Base-by-base conservation (phyloP, 2,329 filamentous ascomycete genomes). In the Setomelanomma holmii region DNA sequence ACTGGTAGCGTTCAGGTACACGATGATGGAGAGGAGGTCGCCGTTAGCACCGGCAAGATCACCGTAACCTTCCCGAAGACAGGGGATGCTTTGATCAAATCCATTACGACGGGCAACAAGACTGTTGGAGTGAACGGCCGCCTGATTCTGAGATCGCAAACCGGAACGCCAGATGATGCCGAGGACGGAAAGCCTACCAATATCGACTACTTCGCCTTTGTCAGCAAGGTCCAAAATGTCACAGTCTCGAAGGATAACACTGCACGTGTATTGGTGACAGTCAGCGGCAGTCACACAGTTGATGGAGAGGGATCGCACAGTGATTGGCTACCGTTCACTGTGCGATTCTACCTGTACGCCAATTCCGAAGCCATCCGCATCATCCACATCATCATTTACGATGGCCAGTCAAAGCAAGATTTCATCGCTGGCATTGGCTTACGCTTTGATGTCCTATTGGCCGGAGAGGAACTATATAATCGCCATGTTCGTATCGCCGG, bases 261-360 rank as follows among this genome's bases (percentile, higher is more conserved):
- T 3, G 72, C 76, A 1, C 80, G 79, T 21, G 73, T 80, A 5
- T 64, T 86, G 0, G 78, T 86, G 14, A 84, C 75, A 1, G 66
- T 78, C 4, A 64, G 71, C 14, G 76, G 76, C n/a, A 71, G 68
- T 17, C 76, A 79, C 22, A 50, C 65, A 7, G 51, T 45, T 55
- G 56, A 47, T 54, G 64, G 17, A 64, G 69, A 7, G 57, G 50
- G 51, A 19, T 38, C 49, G 3, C 79, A 80, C 46, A 73, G 69
- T 2, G 72, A 79, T 14, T 85, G 81, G 82, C 72, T 86, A 1
- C 82, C 80, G 0, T 87, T 83, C 56, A 75, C 76, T 3, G 59
- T 85, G 2, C 79, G 84, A 1, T 85, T 86, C 58, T 87, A 87
- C 52, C 68, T 87, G 0, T 86, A 86, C 60, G 76, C 80, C 23